phyloP scores from a whole-genome alignment of 805 yeast genomes.

The Kuraishia molischiana region DNA sequence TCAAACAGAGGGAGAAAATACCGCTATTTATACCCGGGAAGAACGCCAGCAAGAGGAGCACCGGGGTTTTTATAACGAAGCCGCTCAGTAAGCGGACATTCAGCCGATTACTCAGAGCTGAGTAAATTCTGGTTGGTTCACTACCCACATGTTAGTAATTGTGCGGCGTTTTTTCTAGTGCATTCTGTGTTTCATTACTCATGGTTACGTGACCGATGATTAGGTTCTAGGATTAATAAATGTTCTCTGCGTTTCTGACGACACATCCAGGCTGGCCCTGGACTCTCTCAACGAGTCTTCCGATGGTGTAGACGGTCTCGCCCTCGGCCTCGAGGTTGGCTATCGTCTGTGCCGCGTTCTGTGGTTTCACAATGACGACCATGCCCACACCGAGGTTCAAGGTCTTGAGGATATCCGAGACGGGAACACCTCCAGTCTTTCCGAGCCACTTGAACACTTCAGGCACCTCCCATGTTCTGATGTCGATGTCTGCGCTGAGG shows the following conservation, averaged over 20 bases:
- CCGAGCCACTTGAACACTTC: constrained; percentile 93
- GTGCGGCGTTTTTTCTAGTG: too few relatives aligned
- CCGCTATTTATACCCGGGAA: neutral
- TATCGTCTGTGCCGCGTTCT: constrained; percentile 50
- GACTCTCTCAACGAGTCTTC: constrained; percentile 38
- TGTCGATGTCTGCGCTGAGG: constrained; percentile 75
- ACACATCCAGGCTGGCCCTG: constrained; percentile 51
- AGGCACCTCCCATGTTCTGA: constrained; percentile 74
- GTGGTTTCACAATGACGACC: constrained; percentile 75
- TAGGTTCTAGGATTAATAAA: constrained; percentile 19
- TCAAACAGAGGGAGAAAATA: neutral
- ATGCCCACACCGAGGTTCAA: constrained; percentile 95
- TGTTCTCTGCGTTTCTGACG: constrained; percentile 35
- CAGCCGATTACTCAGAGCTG: too few relatives aligned
- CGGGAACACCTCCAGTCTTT: constrained; percentile 82
- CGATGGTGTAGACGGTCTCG: constrained; percentile 68
- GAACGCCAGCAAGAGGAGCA: too few relatives aligned
- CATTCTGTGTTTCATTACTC: too few relatives aligned
- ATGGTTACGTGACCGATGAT: too few relatives aligned
- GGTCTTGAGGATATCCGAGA: constrained; percentile 76
- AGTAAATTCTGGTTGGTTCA: too few relatives aligned
- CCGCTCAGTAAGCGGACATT: too few relatives aligned
- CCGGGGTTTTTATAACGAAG: too few relatives aligned
- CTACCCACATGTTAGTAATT: too few relatives aligned
- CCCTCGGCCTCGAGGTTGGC: constrained; percentile 49